These are phyloP conservation scores for Stellera chamaejasme DNA, from an alignment of 345 rosid genomes.

Conservation along the genomic window DNA sequence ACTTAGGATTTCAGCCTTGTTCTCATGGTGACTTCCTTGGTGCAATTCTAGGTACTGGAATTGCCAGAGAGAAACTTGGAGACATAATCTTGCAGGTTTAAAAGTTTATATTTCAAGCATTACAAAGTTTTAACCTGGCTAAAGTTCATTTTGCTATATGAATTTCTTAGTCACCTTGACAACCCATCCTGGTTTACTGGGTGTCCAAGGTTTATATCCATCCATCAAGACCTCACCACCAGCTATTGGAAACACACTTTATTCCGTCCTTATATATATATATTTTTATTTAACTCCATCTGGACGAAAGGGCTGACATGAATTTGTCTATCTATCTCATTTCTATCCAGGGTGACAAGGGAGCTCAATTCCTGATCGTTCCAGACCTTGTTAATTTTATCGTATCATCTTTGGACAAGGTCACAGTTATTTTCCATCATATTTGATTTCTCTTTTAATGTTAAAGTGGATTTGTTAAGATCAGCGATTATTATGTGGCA, in stretches of 20 bases:
- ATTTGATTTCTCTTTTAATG: neutral
- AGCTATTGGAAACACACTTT: too few relatives aligned
- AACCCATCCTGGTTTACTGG: too few relatives aligned
- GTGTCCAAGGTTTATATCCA: too few relatives aligned
- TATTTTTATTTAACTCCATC: too few relatives aligned
- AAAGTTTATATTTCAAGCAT: constrained; percentile 7
- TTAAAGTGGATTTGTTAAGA: too few relatives aligned
- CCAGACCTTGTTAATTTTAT: constrained; percentile 85
- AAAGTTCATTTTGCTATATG: neutral
- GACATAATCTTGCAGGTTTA: constrained; percentile 85
- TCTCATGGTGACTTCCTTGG: constrained; percentile 97
- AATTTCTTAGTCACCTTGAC: too few relatives aligned
- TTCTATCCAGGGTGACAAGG: constrained; percentile 60
- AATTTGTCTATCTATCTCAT: neutral
- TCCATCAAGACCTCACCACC: too few relatives aligned
- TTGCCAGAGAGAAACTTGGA: constrained; percentile 79
- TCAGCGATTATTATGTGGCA: too few relatives aligned
- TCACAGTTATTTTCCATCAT: constrained; percentile 12
- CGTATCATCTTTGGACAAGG: constrained; percentile 74
- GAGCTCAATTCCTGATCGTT: constrained; percentile 79
- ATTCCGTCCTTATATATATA: too few relatives aligned
- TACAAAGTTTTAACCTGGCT: too few relatives aligned
- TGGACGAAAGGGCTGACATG: too few relatives aligned
- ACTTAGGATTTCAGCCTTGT: constrained; percentile 67
- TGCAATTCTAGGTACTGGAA: constrained; percentile 85